Evolutionary conservation across 192 early-diverging fungal genomes (phyloP), one percentile per base, ranked within the genome.

Genomic region (Phlyctochytrium planicorne): DNA sequence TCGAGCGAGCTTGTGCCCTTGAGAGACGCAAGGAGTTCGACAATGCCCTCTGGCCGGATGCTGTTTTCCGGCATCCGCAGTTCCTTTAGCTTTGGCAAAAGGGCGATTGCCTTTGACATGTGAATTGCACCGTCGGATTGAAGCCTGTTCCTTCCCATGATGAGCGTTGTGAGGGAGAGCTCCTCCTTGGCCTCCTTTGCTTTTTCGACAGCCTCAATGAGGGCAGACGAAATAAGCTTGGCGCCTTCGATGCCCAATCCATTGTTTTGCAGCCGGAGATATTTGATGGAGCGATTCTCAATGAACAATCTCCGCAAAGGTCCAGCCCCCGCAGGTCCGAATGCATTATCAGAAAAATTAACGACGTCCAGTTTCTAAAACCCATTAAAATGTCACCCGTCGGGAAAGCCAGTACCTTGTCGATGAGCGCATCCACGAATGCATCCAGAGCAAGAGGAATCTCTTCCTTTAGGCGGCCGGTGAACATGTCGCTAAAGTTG

Each of bases 41-140:
- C 71, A 59, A 98, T 91, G 61, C 96, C 95, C 37, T 97, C 95
- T 17, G 94, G 91, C 27, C 96, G 92, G 62, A 98, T 98, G 63
- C 94, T 93, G 75, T 98, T 98, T 73, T 98, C 95, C 24, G 94
- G 95, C 87, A 98, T 93, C 53, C 92, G 87, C 34, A 98, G 81
- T 61, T 93, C 88, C 23, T 80, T 80, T 63, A 98, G 72, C 2
- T 84, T 87, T 29, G 86, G 88, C 56, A 90, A 84, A 37, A 87
- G 75, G 2, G 91, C 88, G 76, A 95, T 91, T 0, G 94, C 94
- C 59, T 90, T 80, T 67, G 94, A 87, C 34, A 97, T 76, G 34
- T 87, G 83, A 32, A 83, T 75, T 4, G 85, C 84, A 3, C 93
- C 93, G 0, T 87, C 89, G 63, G 92, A 89, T 73, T 98, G 95